A percentile compares a stretch with the other conserved stretches of the same genome.
Conservation (phyloP, 2,329 filamentous ascomycete genomes). For the Ophiostoma sp. region DNA sequence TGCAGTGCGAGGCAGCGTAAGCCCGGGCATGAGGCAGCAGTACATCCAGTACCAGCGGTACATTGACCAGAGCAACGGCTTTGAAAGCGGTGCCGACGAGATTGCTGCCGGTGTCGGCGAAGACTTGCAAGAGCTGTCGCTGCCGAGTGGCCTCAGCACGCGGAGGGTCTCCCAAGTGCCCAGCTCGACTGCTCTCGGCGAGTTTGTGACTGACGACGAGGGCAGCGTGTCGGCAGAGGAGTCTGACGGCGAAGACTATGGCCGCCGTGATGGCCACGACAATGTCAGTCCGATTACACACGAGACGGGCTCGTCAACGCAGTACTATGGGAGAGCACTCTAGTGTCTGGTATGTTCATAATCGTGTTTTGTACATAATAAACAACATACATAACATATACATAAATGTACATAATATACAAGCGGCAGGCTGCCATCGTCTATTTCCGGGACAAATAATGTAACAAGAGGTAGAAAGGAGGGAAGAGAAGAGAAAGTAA, state of each 20-base stretch:
- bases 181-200: conserved; percentile 24
- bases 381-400: not conserved
- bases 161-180: conserved; percentile 24
- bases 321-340: not conserved
- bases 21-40: conserved; percentile 35
- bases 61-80: conserved; percentile 11
- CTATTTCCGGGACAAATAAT: not conserved
- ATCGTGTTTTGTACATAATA: not conserved
- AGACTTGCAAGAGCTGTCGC: not conserved
- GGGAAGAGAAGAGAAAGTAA: not conserved
- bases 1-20: conserved; percentile 26
- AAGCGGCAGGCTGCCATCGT: conserved; percentile 5
- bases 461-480: not conserved
- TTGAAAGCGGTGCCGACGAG: not conserved
- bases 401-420: not conserved
- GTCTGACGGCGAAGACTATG: not conserved
- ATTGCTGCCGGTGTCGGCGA: not conserved
- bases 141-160: conserved; percentile 28
- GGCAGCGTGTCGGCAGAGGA: not conserved
- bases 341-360: not conserved
- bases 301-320: not conserved
- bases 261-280: not conserved
- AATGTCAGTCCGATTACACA: not conserved
- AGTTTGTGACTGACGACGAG: not conserved
- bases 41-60: conserved; percentile 28